Evolutionary conservation across 306 rosid genomes (phyloP).

Genomic region (Sophora flavescens): DNA sequence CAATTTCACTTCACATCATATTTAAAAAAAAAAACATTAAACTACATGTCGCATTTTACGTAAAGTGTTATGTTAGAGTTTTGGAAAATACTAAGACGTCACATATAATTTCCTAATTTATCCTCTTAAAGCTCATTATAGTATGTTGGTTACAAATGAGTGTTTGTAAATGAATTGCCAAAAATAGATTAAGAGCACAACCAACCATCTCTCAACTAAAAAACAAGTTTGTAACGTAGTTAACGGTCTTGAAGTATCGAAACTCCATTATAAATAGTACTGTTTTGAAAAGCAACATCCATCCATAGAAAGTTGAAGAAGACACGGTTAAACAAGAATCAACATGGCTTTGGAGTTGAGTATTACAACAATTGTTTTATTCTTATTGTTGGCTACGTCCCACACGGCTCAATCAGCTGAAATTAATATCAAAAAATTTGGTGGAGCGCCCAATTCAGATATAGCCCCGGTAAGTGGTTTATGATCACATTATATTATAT

Average conservation of each 20-base stretch:
- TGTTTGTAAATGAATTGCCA: background rate
- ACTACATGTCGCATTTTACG: too few species aligned
- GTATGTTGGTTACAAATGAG: background rate
- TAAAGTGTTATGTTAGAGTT: background rate
- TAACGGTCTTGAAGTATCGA: background rate
- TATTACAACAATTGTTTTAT: background rate
- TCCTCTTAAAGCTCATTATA: background rate
- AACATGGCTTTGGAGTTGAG: slow-evolving; percentile 11
- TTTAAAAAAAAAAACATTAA: too few species aligned
- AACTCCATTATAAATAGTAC: background rate
- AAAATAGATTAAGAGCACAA: background rate
- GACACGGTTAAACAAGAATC: background rate
- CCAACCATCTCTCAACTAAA: background rate
- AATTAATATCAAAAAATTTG: slow-evolving; percentile 25
- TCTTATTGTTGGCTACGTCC: slow-evolving; percentile 5
- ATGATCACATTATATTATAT: too few species aligned
- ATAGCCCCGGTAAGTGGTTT: slow-evolving; percentile 27
- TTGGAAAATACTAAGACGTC: background rate
- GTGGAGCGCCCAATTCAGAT: slow-evolving; percentile 40
- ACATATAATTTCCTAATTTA: background rate
- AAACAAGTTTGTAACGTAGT: background rate
- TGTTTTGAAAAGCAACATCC: background rate
- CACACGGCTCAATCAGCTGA: slow-evolving; percentile 21
- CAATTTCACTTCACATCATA: too few species aligned
- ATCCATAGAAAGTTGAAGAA: background rate